Evolutionary conservation across 768 basidiomycete genomes (phyloP).

Genomic region (Trametes maxima): DNA sequence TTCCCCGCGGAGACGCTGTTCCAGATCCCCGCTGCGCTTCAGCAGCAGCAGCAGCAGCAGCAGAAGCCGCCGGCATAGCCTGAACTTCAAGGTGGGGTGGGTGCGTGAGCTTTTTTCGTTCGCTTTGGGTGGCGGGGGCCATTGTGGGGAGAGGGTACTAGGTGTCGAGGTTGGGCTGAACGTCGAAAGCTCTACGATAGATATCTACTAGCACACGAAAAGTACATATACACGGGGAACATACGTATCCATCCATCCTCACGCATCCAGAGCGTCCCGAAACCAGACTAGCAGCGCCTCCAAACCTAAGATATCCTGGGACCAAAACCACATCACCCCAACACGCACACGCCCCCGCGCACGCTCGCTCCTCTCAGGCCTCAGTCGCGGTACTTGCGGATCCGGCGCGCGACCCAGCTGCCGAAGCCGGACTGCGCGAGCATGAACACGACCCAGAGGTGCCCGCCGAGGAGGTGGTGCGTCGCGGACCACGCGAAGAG

Average conservation of each 20-base stretch:
- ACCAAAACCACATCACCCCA: neutral
- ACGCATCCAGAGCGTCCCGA: neutral
- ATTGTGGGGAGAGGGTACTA: no score
- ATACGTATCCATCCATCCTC: neutral
- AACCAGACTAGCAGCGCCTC: neutral
- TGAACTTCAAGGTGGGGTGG: neutral
- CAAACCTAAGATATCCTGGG: neutral
- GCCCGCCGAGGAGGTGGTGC: conserved; percentile 25
- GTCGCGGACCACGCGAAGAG: conserved; percentile 33
- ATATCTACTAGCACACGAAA: neutral
- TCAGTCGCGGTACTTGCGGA: conserved; percentile 27
- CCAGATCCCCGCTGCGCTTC: conserved; percentile 1
- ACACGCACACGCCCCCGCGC: neutral
- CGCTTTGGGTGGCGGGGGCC: no score
- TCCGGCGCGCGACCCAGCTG: conserved; percentile 22
- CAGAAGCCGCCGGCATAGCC: neutral
- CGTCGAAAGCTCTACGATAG: neutral
- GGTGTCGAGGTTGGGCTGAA: no score
- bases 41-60: neutral
- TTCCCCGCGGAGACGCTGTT: conserved; percentile 10
- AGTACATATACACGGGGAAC: conserved; percentile 1
- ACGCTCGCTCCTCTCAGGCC: no score
- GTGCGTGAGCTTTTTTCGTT: neutral
- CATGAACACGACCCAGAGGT: conserved; percentile 32
- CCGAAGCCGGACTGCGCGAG: conserved; percentile 24